Percentiles rank a stretch among this genome's conserved stretches.
phyloP scores from a whole-genome alignment of 2,329 filamentous ascomycete genomes.

The Gyromitra esculenta region DNA sequence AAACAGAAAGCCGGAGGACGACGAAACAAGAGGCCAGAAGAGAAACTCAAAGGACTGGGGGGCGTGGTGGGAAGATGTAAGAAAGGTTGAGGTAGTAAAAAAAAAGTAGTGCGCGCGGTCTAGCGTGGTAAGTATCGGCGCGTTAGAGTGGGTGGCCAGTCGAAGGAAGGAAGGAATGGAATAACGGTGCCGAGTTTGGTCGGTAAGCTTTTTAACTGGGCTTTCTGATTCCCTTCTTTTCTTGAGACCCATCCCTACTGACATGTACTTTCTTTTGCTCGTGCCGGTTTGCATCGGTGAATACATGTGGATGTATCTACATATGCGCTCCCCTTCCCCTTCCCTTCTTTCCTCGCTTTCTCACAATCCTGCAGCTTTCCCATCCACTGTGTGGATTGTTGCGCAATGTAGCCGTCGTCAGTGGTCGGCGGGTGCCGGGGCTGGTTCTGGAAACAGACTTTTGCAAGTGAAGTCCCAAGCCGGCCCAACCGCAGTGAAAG shows the following conservation, averaged over 20 bases:
- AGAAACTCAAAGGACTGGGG: constrained; percentile 47
- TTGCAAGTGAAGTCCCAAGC: constrained; percentile 12
- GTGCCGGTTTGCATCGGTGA: background rate
- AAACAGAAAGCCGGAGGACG: constrained; percentile 51
- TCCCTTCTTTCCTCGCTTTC: constrained; percentile 3
- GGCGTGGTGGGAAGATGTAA: constrained; percentile 39
- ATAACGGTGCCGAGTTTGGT: constrained; percentile 40
- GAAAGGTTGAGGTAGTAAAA: constrained; percentile 43
- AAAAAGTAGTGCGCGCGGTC: constrained; percentile 30
- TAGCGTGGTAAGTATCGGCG: constrained; percentile 33
- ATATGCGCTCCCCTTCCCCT: background rate
- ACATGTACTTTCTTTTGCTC: background rate
- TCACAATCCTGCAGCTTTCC: constrained; percentile 28
- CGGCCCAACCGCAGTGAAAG: constrained; percentile 1
- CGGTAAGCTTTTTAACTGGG: constrained; percentile 32
- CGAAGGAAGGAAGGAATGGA: constrained; percentile 32
- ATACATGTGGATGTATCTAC: background rate
- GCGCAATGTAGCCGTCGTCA: constrained; percentile 37
- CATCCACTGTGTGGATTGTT: constrained; percentile 30
- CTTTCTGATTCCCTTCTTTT: constrained; percentile 13
- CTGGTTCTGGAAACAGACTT: constrained; percentile 44
- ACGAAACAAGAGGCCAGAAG: constrained; percentile 41
- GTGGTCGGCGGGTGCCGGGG: constrained; percentile 29
- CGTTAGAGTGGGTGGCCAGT: constrained; percentile 32
- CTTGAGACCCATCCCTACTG: background rate